Percentiles rank a stretch among this genome's conserved stretches.
Conservation (phyloP, 805 yeast genomes). For the Nakazawaea laoshanensis region DNA sequence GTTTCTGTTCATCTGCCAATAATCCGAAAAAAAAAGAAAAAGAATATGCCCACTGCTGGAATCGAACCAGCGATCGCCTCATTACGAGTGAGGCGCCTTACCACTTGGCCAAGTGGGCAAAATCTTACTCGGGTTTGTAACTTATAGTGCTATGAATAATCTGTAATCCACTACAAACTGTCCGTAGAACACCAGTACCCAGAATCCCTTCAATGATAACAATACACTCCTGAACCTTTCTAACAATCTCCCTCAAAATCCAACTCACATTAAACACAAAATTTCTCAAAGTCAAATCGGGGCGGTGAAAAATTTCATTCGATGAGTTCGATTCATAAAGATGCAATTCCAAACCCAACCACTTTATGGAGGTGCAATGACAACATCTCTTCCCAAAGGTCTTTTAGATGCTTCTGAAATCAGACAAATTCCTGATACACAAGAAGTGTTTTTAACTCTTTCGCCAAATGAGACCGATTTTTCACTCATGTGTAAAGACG, state of each 20-base stretch:
- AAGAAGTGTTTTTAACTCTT: constrained; percentile 71
- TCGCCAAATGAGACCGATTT: constrained; percentile 15
- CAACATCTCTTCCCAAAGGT: constrained; percentile 46
- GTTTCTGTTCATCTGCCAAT: too few species aligned
- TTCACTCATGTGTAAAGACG: constrained; percentile 29
- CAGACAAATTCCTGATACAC: constrained; percentile 87
- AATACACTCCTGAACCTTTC: too few species aligned
- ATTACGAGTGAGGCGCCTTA: constrained; percentile 39
- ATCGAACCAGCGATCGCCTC: constrained; percentile 36
- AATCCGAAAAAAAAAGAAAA: neutral
- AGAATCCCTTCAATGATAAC: too few species aligned
- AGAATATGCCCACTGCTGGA: constrained; percentile 29
- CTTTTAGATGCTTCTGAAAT: constrained; percentile 70
- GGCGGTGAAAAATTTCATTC: too few species aligned
- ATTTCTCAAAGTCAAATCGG: neutral
- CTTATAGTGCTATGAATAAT: too few species aligned
- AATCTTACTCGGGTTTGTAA: too few species aligned
- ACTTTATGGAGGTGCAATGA: constrained; percentile 81
- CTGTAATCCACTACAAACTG: neutral
- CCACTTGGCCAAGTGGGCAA: constrained; percentile 37
- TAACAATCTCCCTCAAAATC: too few species aligned
- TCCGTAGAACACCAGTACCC: too few species aligned
- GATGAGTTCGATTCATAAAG: too few species aligned
- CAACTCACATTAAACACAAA: too few species aligned
- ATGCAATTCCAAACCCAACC: constrained; percentile 16